Base-by-base conservation (phyloP, 1,284 basidiomycete genomes). In the Cryptococcus wingfieldii region DNA sequence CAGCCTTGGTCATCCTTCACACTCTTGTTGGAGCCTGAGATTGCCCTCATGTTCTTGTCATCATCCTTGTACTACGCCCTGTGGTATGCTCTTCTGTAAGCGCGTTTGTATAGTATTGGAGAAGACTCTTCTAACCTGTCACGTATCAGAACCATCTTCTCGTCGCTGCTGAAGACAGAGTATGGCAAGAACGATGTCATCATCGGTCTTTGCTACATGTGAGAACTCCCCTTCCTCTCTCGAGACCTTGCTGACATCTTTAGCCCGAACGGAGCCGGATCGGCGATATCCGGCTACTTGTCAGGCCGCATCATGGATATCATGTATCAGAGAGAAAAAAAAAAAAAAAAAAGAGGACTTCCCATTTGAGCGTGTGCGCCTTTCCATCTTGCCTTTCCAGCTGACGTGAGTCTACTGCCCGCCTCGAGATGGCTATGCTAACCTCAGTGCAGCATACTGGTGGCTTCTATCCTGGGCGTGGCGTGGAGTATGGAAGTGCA, bases 121-220 rank as follows among this genome's bases (percentile, higher is more conserved):
- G 31, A 19, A 18, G 9, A 51, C 18, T 25, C 37, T 44, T 18
- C 45, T 45, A 25, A 56, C 18, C n/a, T 50, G 34, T 41, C 19
- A 18, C 25, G 19, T 27, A 3, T 41, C 37, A 67, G 66, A 19
- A 71, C 71, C 2, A 63, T 69, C 23, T 70, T 70, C 56, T 70
- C 69, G 0, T 69, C 69, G 7, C 53, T 71, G 1, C 61, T 74
- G 8, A 56, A 68, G 34, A 51, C 61, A 23, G 42, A 61, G 28
- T 74, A 74, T 53, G 54, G 60, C 7, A 59, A 60, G 42, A 66
- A 61, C 44, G 67, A 70, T 18, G 60, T 68, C 19, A 51, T 68
- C 27, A 71, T 74, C 19, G 72, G 72, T 6, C 53, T 69, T 16
- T 64, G 64, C 44, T 74, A 74, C 52, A 61, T 74, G 69, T 70